phyloP scores from a whole-genome alignment of 352 stramenopile genomes.

The Globisporangium recalcitrans region DNA sequence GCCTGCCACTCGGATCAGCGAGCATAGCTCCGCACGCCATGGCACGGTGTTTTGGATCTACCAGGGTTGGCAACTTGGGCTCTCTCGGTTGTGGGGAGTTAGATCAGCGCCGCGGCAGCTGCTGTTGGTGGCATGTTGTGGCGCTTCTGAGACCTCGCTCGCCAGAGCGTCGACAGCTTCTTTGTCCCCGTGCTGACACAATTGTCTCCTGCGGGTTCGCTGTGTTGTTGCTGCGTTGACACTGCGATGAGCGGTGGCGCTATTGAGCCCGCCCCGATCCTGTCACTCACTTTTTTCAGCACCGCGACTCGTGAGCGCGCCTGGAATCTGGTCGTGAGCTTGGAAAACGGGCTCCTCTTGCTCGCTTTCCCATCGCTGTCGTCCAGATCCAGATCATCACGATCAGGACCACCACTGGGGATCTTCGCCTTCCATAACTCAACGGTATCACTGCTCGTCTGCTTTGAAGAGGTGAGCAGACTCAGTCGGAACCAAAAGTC shows the following conservation, averaged over 20 bases:
- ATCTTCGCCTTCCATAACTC: background rate
- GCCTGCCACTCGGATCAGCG: too few relatives aligned
- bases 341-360: background rate
- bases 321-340: background rate
- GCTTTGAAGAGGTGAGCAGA: constrained; percentile 6
- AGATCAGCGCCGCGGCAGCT: background rate
- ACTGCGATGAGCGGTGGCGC: background rate
- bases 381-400: background rate
- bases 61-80: too few relatives aligned
- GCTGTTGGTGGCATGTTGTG: background rate
- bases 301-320: background rate
- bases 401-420: background rate
- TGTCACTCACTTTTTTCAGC: background rate
- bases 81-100: too few relatives aligned
- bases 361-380: background rate
- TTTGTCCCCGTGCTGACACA: background rate
- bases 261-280: background rate
- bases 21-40: too few relatives aligned
- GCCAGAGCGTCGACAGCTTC: background rate
- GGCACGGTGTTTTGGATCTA: too few relatives aligned
- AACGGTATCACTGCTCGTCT: background rate
- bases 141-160: constrained; percentile 4
- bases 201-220: background rate
- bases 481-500: constrained; percentile 45
- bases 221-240: background rate